Percentiles rank a stretch among this genome's conserved stretches.
Evolutionary conservation across 768 basidiomycete species (phyloP).

Genomic region (Mycena venus): DNA sequence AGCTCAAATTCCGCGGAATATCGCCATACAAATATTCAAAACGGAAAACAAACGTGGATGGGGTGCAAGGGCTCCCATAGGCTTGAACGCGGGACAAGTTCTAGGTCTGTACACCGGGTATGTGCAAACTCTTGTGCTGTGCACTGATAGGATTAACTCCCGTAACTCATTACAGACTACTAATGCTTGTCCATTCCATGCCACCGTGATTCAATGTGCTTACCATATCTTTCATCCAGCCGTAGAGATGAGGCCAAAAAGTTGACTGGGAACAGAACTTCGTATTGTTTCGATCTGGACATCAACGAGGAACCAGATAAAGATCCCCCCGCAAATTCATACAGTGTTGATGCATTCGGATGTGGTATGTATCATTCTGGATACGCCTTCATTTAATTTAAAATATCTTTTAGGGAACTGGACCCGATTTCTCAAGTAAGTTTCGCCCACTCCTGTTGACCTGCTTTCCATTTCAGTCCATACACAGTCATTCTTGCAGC

Average conservation of each 20-base stretch:
- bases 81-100: conserved; percentile 49
- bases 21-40: conserved; percentile 59
- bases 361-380: conserved; percentile 57
- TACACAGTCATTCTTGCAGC: too few species aligned
- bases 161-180: conserved; percentile 49
- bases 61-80: conserved; percentile 55
- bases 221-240: conserved; percentile 41
- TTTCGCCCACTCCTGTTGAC: too few species aligned
- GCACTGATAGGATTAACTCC: not conserved
- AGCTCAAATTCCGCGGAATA: conserved; percentile 56
- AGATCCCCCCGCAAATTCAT: conserved; percentile 49
- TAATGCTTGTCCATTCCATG: conserved; percentile 55
- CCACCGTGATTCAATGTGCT: not conserved
- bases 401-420: conserved; percentile 68
- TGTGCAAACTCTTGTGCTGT: too few species aligned
- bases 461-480: too few species aligned
- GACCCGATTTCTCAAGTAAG: conserved; percentile 75
- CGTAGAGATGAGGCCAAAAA: conserved; percentile 57
- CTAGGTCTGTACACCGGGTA: conserved; percentile 81
- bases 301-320: conserved; percentile 58
- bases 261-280: conserved; percentile 50
- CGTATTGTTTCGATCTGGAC: conserved; percentile 77
- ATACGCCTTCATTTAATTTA: not conserved
- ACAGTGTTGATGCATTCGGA: conserved; percentile 67
- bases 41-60: conserved; percentile 55